Conservation (phyloP, 2,329 filamentous ascomycete species). For the Clonostachys rosea region DNA sequence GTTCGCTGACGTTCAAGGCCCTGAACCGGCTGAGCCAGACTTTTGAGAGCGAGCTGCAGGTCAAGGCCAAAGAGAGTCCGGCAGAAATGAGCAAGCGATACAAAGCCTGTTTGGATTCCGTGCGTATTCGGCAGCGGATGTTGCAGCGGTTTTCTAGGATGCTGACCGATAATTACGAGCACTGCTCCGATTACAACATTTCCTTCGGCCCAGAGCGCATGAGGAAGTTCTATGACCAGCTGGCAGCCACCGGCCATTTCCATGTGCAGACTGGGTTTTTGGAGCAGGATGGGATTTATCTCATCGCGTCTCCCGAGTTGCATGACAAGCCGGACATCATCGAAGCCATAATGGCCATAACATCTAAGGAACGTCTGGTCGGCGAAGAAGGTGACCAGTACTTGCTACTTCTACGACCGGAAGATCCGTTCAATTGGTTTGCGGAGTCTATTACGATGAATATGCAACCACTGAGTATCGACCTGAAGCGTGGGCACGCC, state of each 20-base stretch:
- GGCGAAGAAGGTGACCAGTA: constrained; percentile 75
- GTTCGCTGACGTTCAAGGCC: constrained; percentile 87
- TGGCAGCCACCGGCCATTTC: constrained; percentile 82
- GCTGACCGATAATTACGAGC: constrained; percentile 90
- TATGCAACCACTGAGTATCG: constrained; percentile 73
- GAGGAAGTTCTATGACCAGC: constrained; percentile 72
- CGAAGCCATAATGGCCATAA: constrained; percentile 75
- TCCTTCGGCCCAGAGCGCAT: constrained; percentile 63
- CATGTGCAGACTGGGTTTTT: constrained; percentile 69
- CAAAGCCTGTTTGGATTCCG: constrained; percentile 91
- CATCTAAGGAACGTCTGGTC: constrained; percentile 46
- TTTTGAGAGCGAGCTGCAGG: constrained; percentile 86
- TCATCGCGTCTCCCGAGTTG: constrained; percentile 81
- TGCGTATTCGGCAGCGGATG: constrained; percentile 93
- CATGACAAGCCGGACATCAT: constrained; percentile 75
- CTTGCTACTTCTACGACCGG: constrained; percentile 77
- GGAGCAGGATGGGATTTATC: constrained; percentile 71
- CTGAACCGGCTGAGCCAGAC: constrained; percentile 82
- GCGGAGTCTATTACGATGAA: constrained; percentile 69
- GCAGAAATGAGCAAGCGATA: constrained; percentile 95
- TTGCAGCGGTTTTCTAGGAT: constrained; percentile 92
- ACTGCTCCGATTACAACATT: constrained; percentile 92
- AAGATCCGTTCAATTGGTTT: constrained; percentile 75
- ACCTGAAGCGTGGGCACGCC: constrained; percentile 81
- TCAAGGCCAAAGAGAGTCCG: constrained; percentile 76